Base-by-base conservation (phyloP, 2,329 filamentous ascomycete species). In the Dichotomopilus funicola region DNA sequence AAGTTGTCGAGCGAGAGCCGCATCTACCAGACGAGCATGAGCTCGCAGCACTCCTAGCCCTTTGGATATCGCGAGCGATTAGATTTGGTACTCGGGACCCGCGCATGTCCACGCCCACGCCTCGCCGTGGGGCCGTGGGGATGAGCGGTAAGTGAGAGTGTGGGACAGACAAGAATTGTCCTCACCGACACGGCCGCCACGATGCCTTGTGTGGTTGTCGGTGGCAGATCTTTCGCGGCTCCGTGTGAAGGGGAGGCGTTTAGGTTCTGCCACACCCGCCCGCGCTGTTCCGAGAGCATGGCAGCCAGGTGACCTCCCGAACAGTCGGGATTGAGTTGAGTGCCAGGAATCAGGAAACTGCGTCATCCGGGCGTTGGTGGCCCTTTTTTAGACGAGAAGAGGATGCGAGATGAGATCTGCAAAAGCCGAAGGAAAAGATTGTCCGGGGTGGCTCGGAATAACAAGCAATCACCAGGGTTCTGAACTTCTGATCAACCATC, bases 341-440 rank as follows among this genome's bases (percentile, higher is more conserved):
- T 46, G 44, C 34, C 19, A 11, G 46, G 46, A 49, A 37, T 46
- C 54, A 56, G 44, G 38, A 53, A 31, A 12, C 35, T 53, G 54
- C 54, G 47, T 51, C 50, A 47, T 53, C 13, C 31, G n/a, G 27
- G 13, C 36, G 19, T n/a, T 6, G 33, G 13, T 40, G 36, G 36
- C 3, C 35, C 46, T 38, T 6, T 10, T 33, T 33, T 19, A 5
- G 43, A n/a, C 36, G 9, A 41, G 48, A 3, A 4, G 6, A 5
- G 8, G 31, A 49, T 41, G 55, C 36, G 41, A 47, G 51, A 54
- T 47, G 51, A 43, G 51, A 57, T 54, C 51, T 54, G 51, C 55
- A 44, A 35, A 12, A 27, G 19, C 19, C 19, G 19, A 27, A 27
- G 19, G 19, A 27, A 27, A 27, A 27, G 19, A 27, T 45, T 12